Percentiles rank a stretch among this genome's conserved stretches.
These are phyloP conservation scores for Kalmusia sp. DNA, from an alignment of 2,329 filamentous ascomycete species.

Conservation along the genomic window DNA sequence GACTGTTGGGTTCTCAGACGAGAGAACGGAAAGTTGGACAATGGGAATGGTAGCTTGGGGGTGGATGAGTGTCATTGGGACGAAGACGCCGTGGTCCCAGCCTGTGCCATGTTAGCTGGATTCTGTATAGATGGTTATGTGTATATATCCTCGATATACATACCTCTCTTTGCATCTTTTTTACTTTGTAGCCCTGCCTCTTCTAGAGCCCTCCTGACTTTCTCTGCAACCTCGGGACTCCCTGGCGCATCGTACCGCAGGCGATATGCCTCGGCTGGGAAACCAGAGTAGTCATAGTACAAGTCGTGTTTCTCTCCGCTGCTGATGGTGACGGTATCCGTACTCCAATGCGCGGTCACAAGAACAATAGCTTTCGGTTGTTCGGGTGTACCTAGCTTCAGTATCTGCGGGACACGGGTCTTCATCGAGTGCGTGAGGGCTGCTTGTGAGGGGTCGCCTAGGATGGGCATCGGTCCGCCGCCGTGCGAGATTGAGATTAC, in stretches of 20 bases:
- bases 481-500: slow-evolving; percentile 50
- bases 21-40: slow-evolving; percentile 64
- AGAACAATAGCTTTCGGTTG: slow-evolving; percentile 62
- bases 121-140: not conserved
- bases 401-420: slow-evolving; percentile 61
- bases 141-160: not conserved
- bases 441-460: slow-evolving; percentile 62
- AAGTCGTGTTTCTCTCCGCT: slow-evolving; percentile 57
- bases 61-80: slow-evolving; percentile 63
- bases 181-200: slow-evolving; percentile 53
- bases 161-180: slow-evolving; percentile 43
- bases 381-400: slow-evolving; percentile 60
- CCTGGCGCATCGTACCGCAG: slow-evolving; percentile 65
- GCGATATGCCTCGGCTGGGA: slow-evolving; percentile 62
- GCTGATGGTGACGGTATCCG: slow-evolving; percentile 58
- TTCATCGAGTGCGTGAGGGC: slow-evolving; percentile 60
- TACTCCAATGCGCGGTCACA: slow-evolving; percentile 66
- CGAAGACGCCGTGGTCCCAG: slow-evolving; percentile 69
- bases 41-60: slow-evolving; percentile 62
- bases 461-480: slow-evolving; percentile 63
- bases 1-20: slow-evolving; percentile 56
- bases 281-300: slow-evolving; percentile 67
- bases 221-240: slow-evolving; percentile 59
- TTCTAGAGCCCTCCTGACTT: slow-evolving; percentile 56
- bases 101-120: slow-evolving; percentile 29